Evolutionary conservation across 2,329 filamentous ascomycete species (phyloP).

Genomic region (Aureobasidium leucospermi): DNA sequence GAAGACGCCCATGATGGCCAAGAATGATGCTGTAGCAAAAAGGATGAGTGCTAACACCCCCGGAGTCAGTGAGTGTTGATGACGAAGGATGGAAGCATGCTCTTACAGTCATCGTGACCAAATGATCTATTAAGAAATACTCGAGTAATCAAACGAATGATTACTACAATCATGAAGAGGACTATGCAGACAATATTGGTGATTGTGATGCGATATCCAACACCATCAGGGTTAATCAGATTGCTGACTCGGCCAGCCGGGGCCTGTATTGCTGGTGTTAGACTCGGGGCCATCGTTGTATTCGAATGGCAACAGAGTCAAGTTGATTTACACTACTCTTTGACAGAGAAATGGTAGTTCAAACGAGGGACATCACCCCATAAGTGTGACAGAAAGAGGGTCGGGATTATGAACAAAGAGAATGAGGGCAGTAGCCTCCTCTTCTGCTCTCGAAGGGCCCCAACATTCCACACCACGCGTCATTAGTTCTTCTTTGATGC

Average conservation of each 20-base stretch:
- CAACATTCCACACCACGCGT: slow-evolving; percentile 12
- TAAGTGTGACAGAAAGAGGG: background rate
- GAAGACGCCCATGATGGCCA: slow-evolving; percentile 11
- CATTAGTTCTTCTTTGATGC: slow-evolving; percentile 10
- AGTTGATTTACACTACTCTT: background rate
- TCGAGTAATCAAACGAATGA: slow-evolving; percentile 6
- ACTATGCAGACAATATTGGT: slow-evolving; percentile 10
- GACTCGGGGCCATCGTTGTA: background rate
- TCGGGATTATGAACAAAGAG: slow-evolving; percentile 4
- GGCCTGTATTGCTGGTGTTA: slow-evolving; percentile 2
- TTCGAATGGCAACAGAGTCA: background rate
- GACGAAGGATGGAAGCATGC: too few relatives aligned
- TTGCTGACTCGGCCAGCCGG: slow-evolving; percentile 3
- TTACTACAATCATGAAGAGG: slow-evolving; percentile 10
- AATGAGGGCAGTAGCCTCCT: background rate
- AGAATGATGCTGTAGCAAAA: background rate
- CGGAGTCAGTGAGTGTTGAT: background rate
- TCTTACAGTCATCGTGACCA: slow-evolving; percentile 13
- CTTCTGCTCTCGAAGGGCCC: background rate
- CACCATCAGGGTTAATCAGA: background rate
- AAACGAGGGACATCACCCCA: background rate
- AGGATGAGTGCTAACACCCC: background rate
- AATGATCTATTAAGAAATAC: slow-evolving; percentile 9
- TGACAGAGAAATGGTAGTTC: background rate
- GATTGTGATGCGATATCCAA: slow-evolving; percentile 5